Base-by-base conservation (phyloP, 2,329 filamentous ascomycete genomes). In the Aspergillus nomiae region DNA sequence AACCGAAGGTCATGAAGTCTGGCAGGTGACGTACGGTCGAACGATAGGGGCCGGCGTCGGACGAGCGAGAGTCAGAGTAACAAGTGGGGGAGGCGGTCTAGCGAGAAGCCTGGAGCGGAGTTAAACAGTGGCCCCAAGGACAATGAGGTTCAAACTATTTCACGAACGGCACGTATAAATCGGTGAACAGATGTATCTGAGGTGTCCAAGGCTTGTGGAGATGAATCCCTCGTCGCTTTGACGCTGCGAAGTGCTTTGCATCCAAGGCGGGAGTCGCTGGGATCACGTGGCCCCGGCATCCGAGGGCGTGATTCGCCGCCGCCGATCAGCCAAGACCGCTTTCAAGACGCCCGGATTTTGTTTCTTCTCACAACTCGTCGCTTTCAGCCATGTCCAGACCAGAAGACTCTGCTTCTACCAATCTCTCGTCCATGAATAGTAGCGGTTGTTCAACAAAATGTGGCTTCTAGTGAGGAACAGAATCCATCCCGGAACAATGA, bases 241-340 rank as follows among this genome's bases (percentile, higher is more conserved):
- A 67, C 65, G 69, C 67, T 68, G 65, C 63, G 67, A 72, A 71
- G 63, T 71, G 74, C 74, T 77, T 78, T 78, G 76, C 75, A 74
- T 76, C 74, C 69, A 77, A 74, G 74, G 75, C 76, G 74, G 74
- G 73, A 76, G 74, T 76, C 64, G 66, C 57, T 62, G 59, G 21
- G 30, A 45, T 76, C 75, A 77, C 72, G 73, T 77, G 75, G 70
- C 45, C 53, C 3, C 65, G 38, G 56, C 62, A 61, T 66, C 63
- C 48, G 65, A 63, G 60, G 63, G 65, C 67, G 63, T 73, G 68
- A 74, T 75, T 74, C 68, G 72, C 58, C 63, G 58, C 38, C 16
- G 41, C 38, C 57, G 56, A 53, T 45, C 51, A 53, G 72, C 72
- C 71, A 73, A 73, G 70, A 64, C 66, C 56, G 56, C 54, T 30